Conservation (phyloP, 2,329 filamentous ascomycete species). For the Botrytis tulipae region DNA sequence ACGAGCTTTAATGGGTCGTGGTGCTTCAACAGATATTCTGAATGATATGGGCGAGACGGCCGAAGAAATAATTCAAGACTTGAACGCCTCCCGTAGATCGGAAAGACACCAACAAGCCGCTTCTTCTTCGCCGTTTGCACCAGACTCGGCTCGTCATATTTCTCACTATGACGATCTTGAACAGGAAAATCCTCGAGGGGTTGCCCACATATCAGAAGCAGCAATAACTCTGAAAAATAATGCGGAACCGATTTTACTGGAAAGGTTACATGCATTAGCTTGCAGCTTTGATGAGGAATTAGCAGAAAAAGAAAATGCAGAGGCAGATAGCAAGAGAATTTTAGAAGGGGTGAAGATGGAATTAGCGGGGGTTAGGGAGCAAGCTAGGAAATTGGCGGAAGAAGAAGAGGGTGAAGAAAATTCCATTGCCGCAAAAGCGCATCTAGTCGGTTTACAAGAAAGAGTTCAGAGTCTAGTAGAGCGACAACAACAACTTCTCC, state of each 20-base stretch:
- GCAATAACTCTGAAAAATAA: slow-evolving; percentile 68
- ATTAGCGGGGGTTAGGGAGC: slow-evolving; percentile 57
- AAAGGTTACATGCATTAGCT: slow-evolving; percentile 70
- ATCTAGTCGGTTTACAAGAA: slow-evolving; percentile 30
- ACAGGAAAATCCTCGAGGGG: slow-evolving; percentile 23
- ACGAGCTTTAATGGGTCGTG: slow-evolving; percentile 73
- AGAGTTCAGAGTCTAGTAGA: slow-evolving; percentile 36
- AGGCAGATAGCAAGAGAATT: slow-evolving; percentile 64
- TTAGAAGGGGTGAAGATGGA: slow-evolving; percentile 68
- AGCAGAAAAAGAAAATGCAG: slow-evolving; percentile 68
- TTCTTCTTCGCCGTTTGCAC: slow-evolving; percentile 72
- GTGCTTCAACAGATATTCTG: slow-evolving; percentile 76
- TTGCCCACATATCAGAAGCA: slow-evolving; percentile 56
- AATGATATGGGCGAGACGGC: slow-evolving; percentile 82
- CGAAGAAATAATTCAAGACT: slow-evolving; percentile 75
- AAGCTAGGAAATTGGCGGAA: slow-evolving; percentile 53
- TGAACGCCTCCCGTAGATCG: slow-evolving; percentile 60
- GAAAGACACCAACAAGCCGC: slow-evolving; percentile 56
- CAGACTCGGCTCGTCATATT: slow-evolving; percentile 55
- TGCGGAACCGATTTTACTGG: slow-evolving; percentile 66
- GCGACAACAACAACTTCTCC: slow-evolving; percentile 49
- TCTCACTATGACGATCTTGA: slow-evolving; percentile 47
- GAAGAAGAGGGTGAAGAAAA: slow-evolving; percentile 29
- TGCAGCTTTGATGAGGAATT: slow-evolving; percentile 73
- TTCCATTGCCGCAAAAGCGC: slow-evolving; percentile 26